Evolutionary conservation across 2,329 filamentous ascomycete genomes (phyloP), one percentile per base, ranked within the genome.

Genomic region (Pestalotiopsis sp.): DNA sequence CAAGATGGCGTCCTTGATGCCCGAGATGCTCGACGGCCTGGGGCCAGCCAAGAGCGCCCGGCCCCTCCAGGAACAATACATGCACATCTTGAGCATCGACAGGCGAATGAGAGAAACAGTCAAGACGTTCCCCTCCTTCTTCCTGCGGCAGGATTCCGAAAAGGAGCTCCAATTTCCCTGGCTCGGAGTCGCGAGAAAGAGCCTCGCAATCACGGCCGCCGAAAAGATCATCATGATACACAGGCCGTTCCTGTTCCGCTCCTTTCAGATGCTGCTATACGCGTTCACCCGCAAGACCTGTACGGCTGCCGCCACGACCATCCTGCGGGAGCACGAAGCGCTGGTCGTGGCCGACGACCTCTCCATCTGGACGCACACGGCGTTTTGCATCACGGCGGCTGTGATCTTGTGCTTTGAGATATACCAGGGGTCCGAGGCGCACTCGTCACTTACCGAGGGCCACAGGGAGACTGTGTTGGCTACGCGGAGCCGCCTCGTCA

Each of bases 171-270:
- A 23, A 1, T 27, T 63, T 39, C 60, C 60, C 12, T 63, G 60
- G 60, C 38, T 63, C n/a, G n/a, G 31, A 23, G 38, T 63, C 12
- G 60, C 60, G 12, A 63, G 60, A 20, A 36, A 36, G 6, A 63
- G 60, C 20, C 38, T 63, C 12, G 60, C 60, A 2, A 63, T 63
- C 3, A 63, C 60, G 12, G 31, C 60, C 14, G 27, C 60, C 27
- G 60, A 63, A 11, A 63, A 63, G 60, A 63, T 63, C n/a, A 63
- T 63, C 20, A 63, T 63, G 60, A 63, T 63, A 17, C 60, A 63
- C 23, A 38, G 60, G 14, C 60, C 60, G 20, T 63, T 63, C 38
- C 36, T 63, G 17, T 63, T 45, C 20, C 17, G 60, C 12, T 63
- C 60, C 3, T 63, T 63, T 31, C 38, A 41, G 17, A 23, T 45